phyloP scores from a whole-genome alignment of 208 protist species.

The Trypanosoma vivax region DNA sequence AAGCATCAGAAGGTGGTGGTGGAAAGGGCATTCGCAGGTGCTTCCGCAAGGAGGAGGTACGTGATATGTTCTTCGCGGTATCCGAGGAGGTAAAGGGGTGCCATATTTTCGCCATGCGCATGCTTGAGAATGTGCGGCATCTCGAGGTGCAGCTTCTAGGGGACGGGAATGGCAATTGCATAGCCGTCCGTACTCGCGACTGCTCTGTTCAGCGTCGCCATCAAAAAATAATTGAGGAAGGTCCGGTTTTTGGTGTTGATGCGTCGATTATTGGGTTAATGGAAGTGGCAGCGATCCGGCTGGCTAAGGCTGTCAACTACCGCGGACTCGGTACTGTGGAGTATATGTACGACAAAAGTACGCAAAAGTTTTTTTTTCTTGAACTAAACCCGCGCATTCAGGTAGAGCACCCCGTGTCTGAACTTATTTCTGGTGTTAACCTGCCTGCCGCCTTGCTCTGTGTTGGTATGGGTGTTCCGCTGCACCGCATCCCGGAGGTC shows the following conservation, averaged over 20 bases:
- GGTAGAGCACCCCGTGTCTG: slow-evolving; percentile 97
- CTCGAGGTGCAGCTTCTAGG: slow-evolving; percentile 96
- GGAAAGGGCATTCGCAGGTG: slow-evolving; percentile 97
- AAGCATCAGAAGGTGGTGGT: slow-evolving; percentile 97
- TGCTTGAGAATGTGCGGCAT: slow-evolving; percentile 90
- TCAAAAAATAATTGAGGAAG: slow-evolving; percentile 98
- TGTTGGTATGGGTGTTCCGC: slow-evolving; percentile 96
- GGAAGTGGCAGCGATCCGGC: slow-evolving; percentile 89
- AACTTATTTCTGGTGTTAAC: slow-evolving; percentile 94
- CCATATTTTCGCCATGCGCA: slow-evolving; percentile 97
- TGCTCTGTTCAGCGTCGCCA: slow-evolving; percentile 98
- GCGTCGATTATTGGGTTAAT: slow-evolving; percentile 80
- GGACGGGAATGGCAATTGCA: slow-evolving; percentile 92
- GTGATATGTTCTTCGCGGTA: slow-evolving; percentile 83
- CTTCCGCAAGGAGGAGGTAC: slow-evolving; percentile 68
- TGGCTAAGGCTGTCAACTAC: slow-evolving; percentile 93
- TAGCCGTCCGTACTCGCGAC: slow-evolving; percentile 93
- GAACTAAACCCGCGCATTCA: slow-evolving; percentile 98
- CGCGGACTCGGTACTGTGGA: slow-evolving; percentile 94
- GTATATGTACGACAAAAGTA: slow-evolving; percentile 94
- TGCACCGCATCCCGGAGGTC: slow-evolving; percentile 94
- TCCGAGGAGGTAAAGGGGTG: slow-evolving; percentile 94
- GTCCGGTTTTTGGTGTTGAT: slow-evolving; percentile 87
- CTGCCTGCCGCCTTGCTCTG: slow-evolving; percentile 93
- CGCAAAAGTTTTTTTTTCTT: slow-evolving; percentile 92